Percentiles rank a stretch among this genome's conserved stretches.
phyloP scores from a whole-genome alignment of 2,329 filamentous ascomycete species.

The Fusarium sp. region DNA sequence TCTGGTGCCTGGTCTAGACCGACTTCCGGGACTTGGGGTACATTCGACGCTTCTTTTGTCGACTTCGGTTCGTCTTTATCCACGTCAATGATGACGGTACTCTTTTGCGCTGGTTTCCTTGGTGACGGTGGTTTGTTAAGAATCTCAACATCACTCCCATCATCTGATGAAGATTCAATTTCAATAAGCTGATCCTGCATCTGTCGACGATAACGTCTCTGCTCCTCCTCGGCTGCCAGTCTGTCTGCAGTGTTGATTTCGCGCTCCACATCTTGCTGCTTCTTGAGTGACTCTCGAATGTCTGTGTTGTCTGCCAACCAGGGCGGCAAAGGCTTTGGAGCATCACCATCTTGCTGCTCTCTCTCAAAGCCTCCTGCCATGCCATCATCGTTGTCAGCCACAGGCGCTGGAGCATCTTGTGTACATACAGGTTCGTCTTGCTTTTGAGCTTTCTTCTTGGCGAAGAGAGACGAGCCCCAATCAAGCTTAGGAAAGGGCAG shows the following conservation, averaged over 20 bases:
- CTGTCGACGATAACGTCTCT: constrained; percentile 61
- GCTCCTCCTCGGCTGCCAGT: constrained; percentile 70
- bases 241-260: constrained; percentile 77
- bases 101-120: constrained; percentile 36
- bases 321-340: constrained; percentile 77
- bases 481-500: constrained; percentile 92
- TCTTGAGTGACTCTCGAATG: constrained; percentile 74
- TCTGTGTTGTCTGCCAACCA: constrained; percentile 80
- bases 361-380: constrained; percentile 78
- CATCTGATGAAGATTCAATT: constrained; percentile 74
- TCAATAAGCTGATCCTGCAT: constrained; percentile 69
- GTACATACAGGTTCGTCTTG: constrained; percentile 34
- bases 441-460: constrained; percentile 55
- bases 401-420: constrained; percentile 22
- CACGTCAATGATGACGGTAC: constrained; percentile 14
- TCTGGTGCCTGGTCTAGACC: neutral
- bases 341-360: constrained; percentile 59
- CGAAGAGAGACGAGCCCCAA: constrained; percentile 74
- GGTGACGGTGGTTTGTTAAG: constrained; percentile 63
- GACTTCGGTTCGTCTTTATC: constrained; percentile 16
- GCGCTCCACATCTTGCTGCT: constrained; percentile 69
- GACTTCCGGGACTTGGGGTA: neutral
- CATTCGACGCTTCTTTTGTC: neutral
- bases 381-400: constrained; percentile 61
- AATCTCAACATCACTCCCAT: constrained; percentile 71